Conservation (phyloP, 2,329 filamentous ascomycete species). For the Alternaria triticina region DNA sequence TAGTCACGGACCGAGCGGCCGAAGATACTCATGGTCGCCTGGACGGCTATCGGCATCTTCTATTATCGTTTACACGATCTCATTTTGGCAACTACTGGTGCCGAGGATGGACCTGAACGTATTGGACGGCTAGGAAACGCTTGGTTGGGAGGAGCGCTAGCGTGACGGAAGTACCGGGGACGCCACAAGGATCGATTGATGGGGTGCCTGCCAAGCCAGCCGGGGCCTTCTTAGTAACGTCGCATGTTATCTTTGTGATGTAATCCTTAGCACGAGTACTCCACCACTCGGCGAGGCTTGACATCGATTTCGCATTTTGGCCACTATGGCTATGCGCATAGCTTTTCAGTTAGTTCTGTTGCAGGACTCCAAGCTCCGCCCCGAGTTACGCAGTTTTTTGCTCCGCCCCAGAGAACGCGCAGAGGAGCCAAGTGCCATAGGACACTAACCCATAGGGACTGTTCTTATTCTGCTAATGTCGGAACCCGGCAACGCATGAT, state of each 20-base stretch:
- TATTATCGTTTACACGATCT: not conserved
- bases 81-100: not conserved
- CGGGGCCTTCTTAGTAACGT: not conserved
- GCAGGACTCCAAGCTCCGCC: not conserved
- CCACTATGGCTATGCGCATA: not conserved
- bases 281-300: not conserved
- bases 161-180: not conserved
- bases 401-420: not conserved
- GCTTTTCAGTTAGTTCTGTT: not conserved
- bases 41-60: constrained; percentile 4
- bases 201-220: constrained; percentile 1
- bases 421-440: not conserved
- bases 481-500: constrained; percentile 1
- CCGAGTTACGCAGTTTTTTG: not conserved
- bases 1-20: not conserved
- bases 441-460: not conserved
- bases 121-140: not conserved
- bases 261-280: not conserved
- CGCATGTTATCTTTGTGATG: not conserved
- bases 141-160: not conserved
- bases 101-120: not conserved
- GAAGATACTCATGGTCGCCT: not conserved
- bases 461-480: not conserved
- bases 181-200: not conserved
- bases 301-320: not conserved